Conservation (phyloP, 2,329 filamentous ascomycete genomes). For the Gremmenia infestans region DNA sequence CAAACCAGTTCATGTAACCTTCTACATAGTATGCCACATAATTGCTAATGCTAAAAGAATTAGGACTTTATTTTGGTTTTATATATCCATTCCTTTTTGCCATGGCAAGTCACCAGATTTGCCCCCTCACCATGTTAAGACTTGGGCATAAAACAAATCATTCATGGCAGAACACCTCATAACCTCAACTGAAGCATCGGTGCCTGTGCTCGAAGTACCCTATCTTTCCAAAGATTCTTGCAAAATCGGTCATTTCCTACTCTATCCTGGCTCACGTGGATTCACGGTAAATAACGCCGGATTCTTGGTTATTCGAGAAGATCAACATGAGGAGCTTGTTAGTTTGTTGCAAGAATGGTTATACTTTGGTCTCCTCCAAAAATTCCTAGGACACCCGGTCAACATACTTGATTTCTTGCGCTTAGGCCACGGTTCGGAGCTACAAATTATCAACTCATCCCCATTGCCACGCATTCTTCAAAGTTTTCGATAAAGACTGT, state of each 20-base stretch:
- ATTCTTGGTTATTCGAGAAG: background rate
- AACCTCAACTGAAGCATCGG: background rate
- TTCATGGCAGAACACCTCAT: background rate
- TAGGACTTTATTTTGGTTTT: too few relatives aligned
- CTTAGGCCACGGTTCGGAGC: background rate
- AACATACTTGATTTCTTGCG: background rate
- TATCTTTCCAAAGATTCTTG: background rate
- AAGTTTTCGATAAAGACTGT: background rate
- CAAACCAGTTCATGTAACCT: too few relatives aligned
- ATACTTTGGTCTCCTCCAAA: background rate
- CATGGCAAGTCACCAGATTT: too few relatives aligned
- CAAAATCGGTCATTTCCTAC: background rate
- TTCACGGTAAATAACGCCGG: background rate
- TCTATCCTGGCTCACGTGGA: background rate
- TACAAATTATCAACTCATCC: background rate
- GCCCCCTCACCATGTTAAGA: too few relatives aligned
- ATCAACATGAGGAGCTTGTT: background rate
- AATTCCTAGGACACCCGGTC: background rate
- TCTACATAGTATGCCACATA: too few relatives aligned
- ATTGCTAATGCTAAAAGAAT: too few relatives aligned
- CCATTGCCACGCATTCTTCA: background rate
- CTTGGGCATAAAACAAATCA: too few relatives aligned
- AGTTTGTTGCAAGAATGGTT: slow-evolving; percentile 2
- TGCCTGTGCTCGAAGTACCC: background rate
- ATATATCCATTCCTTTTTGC: too few relatives aligned